Evolutionary conservation across 345 rosid species (phyloP).

Genomic region (Eutrema heterophyllum): DNA sequence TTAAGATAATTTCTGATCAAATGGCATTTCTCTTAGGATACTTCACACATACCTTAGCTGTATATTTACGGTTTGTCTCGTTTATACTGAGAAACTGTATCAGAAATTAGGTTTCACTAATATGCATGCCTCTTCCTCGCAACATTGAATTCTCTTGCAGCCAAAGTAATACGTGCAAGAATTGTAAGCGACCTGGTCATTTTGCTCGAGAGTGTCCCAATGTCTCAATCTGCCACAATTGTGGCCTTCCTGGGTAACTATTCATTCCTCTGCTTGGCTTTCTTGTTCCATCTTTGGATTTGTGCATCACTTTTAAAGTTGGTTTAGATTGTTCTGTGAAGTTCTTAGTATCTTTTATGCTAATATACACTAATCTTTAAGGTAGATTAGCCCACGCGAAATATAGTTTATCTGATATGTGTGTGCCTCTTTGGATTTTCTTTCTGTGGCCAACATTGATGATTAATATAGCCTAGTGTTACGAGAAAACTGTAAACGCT

Average conservation of each 20-base stretch:
- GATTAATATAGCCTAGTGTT: neutral
- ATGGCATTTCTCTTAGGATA: too few species aligned
- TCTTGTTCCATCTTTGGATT: neutral
- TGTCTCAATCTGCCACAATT: conserved; percentile 87
- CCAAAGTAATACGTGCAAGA: conserved; percentile 72
- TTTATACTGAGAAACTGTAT: too few species aligned
- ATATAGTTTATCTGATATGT: neutral
- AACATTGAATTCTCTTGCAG: conserved; percentile 34
- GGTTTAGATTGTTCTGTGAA: neutral
- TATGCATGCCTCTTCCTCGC: neutral
- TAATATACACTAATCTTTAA: neutral
- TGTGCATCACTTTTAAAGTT: neutral
- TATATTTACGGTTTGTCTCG: neutral
- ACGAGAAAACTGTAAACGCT: too few species aligned
- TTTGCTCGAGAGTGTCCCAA: conserved; percentile 87
- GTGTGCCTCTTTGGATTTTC: neutral
- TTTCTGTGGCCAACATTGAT: neutral
- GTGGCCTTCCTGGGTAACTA: conserved; percentile 79
- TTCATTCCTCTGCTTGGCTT: neutral
- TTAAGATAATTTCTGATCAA: too few species aligned
- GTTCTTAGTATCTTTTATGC: neutral
- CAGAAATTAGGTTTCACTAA: neutral
- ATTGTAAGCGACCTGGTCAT: conserved; percentile 83
- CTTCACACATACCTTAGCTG: neutral
- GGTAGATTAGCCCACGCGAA: too few species aligned